Evolutionary conservation across 2,329 filamentous ascomycete species (phyloP), one percentile per base, ranked within the genome.

Genomic region (Alternaria ventricosa): DNA sequence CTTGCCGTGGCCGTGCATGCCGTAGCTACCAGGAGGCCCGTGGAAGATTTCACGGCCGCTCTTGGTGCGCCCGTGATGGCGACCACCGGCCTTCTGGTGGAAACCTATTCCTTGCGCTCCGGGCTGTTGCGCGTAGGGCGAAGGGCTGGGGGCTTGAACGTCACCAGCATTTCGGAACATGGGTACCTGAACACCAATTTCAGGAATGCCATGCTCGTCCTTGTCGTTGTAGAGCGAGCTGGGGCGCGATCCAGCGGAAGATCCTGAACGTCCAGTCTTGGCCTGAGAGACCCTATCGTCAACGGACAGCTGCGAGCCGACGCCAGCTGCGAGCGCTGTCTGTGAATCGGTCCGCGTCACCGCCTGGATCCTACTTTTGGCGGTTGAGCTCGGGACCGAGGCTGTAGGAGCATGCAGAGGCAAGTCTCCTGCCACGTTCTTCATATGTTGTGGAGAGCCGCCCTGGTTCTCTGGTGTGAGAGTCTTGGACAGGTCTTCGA

Each of bases 291-390:
- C 65, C 57, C 73, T 77, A 36, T 78, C 76, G 9, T 80, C 78
- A 8, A 72, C 68, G 6, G 68, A 75, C 65, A 70, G 83, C 69
- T 89, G 82, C 67, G 89, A 90, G 67, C 93, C 93, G 75, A 97
- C 88, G 66, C 94, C 94, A 64, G 90, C 93, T n/a, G 92, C 88
- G 18, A 92, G 93, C 65, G 93, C 94, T 78, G 90, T 89, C 51
- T 90, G 89, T n/a, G 93, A 97, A 82, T 97, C 94, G 70, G 94
- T 97, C 70, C 93, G 90, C 33, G 95, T 97, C 64, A 97, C 94
- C 13, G 88, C 85, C 77, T 91, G 89, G 55, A 97, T 93, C 74
- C 92, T 89, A 78, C 92, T 89, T 81, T 94, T 96, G 63, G 94
- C 94, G 73, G 90, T 96, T 20, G 89, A 88, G 49, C 88, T 88